These are phyloP conservation scores for Euphorbia celastroides DNA, from an alignment of 441 rosid genomes.

Conservation along the genomic window DNA sequence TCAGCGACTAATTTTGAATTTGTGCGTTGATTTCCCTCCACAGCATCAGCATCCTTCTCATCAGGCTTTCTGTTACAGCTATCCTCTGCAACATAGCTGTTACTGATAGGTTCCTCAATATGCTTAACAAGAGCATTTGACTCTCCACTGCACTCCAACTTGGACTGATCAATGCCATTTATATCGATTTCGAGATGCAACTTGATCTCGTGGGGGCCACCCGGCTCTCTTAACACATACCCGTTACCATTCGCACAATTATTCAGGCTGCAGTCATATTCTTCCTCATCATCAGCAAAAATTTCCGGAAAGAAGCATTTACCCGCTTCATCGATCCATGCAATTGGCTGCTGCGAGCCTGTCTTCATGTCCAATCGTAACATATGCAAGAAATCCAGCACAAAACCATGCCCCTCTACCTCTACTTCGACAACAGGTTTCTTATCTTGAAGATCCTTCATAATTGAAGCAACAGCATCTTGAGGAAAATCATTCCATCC, in stretches of 20 bases:
- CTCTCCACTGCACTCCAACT: constrained; percentile 73
- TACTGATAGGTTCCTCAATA: constrained; percentile 32
- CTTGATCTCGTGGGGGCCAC: constrained; percentile 59
- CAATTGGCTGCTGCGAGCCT: constrained; percentile 59
- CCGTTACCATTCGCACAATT: constrained; percentile 29
- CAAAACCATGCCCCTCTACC: constrained; percentile 35
- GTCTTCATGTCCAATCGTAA: constrained; percentile 55
- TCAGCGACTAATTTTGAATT: constrained; percentile 11
- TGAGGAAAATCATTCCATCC: constrained; percentile 80
- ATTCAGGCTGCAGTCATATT: constrained; percentile 29
- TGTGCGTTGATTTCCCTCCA: constrained; percentile 25
- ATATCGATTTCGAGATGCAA: constrained; percentile 83
- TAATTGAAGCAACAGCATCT: constrained; percentile 34
- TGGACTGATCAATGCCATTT: constrained; percentile 47
- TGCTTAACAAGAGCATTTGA: constrained; percentile 48
- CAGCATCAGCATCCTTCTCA: constrained; percentile 37
- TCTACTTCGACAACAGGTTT: constrained; percentile 61
- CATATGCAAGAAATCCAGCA: constrained; percentile 91
- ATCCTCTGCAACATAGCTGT: constrained; percentile 32
- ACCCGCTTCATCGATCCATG: constrained; percentile 89
- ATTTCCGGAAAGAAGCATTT: constrained; percentile 80
- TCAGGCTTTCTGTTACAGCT: constrained; percentile 36
- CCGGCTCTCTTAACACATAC: constrained; percentile 17
- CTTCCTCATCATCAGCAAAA: constrained; percentile 35
- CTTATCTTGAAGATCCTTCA: constrained; percentile 57